A percentile compares a stretch with the other conserved stretches of the same genome.
Conservation (phyloP, 129 eudicot genomes). For the Centaurea solstitialis region DNA sequence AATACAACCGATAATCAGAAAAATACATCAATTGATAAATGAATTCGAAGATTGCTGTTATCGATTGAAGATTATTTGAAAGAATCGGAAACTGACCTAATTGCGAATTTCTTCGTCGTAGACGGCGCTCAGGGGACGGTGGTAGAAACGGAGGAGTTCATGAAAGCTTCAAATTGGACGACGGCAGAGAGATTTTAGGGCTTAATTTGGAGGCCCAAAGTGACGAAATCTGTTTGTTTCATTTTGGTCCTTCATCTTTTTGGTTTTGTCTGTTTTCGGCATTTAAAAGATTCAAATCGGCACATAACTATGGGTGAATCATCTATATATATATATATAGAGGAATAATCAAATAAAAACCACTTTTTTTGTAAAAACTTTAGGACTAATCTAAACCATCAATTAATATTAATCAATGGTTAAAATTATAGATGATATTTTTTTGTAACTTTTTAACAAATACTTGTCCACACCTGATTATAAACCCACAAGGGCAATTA, state of each 20-base stretch:
- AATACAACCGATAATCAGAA: conserved; percentile 5
- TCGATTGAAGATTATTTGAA: background rate
- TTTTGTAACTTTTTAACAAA: no score
- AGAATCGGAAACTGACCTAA: conserved; percentile 14
- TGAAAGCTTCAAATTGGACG: background rate
- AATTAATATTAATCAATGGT: no score
- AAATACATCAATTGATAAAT: background rate
- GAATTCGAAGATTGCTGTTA: background rate
- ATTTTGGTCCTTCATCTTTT: background rate
- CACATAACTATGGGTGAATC: no score
- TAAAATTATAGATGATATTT: no score
- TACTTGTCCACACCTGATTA: no score
- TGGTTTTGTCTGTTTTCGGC: background rate
- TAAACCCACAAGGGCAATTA: no score
- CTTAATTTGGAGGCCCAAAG: background rate
- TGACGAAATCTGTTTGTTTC: background rate
- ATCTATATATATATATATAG: no score
- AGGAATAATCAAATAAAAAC: no score
- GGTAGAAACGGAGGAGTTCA: conserved; percentile 11
- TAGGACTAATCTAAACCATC: no score
- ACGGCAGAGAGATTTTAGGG: conserved; percentile 7
- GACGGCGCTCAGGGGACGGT: conserved; percentile 15
- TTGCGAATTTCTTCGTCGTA: conserved; percentile 3
- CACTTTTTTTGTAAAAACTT: no score
- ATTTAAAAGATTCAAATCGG: background rate